A percentile compares a stretch with the other conserved stretches of the same genome.
Evolutionary conservation across 73 alveolate species (phyloP).

Genomic region (Tetrahymena malaccensis): DNA sequence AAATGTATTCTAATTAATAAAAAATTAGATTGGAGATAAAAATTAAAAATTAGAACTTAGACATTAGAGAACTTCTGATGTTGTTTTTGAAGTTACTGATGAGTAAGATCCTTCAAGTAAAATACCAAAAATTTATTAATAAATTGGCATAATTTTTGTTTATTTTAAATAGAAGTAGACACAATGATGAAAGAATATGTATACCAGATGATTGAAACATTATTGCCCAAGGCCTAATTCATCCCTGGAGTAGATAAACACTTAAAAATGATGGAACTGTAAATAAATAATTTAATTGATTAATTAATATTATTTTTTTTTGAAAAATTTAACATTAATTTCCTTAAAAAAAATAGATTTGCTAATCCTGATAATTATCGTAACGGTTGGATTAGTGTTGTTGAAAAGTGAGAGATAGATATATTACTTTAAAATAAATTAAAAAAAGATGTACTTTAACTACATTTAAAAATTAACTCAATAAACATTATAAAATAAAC

Average conservation of each 20-base stretch:
- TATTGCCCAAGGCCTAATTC: constrained; percentile 6
- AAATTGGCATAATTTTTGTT: no score
- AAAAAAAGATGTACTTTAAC: not conserved
- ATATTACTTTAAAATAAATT: no score
- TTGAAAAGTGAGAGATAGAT: not conserved
- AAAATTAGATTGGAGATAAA: constrained; percentile 10
- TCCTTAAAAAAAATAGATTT: not conserved
- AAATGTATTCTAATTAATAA: no score
- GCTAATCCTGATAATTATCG: constrained; percentile 8
- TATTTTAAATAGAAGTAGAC: not conserved
- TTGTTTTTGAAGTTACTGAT: constrained; percentile 15
- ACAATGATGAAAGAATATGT: constrained; percentile 14
- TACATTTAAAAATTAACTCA: no score
- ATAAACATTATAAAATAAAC: no score
- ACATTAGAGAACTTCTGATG: constrained; percentile 39
- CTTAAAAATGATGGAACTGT: constrained; percentile 22
- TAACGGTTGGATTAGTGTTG: constrained; percentile 13
- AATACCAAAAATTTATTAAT: not conserved
- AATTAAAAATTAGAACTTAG: constrained; percentile 13
- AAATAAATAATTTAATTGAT: no score
- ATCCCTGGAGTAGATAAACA: not conserved
- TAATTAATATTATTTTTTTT: not conserved
- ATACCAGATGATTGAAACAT: constrained; percentile 19
- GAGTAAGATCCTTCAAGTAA: not conserved
- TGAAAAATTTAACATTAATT: not conserved